Conservation (phyloP, 2,329 filamentous ascomycete species). For the Diaporthe citri region DNA sequence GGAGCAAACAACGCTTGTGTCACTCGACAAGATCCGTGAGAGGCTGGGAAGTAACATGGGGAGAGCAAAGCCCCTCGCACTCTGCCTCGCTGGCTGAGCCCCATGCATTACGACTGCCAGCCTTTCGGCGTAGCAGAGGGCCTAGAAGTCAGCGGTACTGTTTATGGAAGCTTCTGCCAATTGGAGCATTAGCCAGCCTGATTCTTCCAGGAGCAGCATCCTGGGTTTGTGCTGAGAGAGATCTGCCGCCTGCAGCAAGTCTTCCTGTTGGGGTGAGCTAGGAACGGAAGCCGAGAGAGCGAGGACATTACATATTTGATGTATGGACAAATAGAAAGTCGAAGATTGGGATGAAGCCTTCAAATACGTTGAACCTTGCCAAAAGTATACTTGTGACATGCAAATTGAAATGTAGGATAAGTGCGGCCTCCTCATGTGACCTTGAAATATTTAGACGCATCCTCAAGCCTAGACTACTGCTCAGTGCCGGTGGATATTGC, state of each 20-base stretch:
- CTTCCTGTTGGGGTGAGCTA: background rate
- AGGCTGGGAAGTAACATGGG: background rate
- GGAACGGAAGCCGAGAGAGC: background rate
- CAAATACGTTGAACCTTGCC: too few relatives aligned
- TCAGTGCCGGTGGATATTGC: too few relatives aligned
- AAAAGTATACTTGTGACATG: too few relatives aligned
- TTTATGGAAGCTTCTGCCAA: background rate
- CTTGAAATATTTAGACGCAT: too few relatives aligned
- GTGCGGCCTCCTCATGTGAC: too few relatives aligned
- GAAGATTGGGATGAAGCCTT: background rate
- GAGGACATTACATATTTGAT: background rate
- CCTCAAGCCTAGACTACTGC: too few relatives aligned
- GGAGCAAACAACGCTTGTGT: background rate
- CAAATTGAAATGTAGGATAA: too few relatives aligned
- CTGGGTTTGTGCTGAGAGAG: background rate
- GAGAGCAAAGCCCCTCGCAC: background rate
- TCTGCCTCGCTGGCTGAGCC: background rate
- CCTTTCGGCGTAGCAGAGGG: background rate
- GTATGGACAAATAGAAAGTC: background rate
- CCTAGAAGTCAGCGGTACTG: background rate
- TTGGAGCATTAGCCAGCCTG: background rate
- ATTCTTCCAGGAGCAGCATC: background rate
- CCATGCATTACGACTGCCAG: background rate
- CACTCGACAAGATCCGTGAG: background rate
- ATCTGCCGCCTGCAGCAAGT: background rate